phyloP scores from a whole-genome alignment of 192 early-diverging fungal species.

The Coemansia sp. region DNA sequence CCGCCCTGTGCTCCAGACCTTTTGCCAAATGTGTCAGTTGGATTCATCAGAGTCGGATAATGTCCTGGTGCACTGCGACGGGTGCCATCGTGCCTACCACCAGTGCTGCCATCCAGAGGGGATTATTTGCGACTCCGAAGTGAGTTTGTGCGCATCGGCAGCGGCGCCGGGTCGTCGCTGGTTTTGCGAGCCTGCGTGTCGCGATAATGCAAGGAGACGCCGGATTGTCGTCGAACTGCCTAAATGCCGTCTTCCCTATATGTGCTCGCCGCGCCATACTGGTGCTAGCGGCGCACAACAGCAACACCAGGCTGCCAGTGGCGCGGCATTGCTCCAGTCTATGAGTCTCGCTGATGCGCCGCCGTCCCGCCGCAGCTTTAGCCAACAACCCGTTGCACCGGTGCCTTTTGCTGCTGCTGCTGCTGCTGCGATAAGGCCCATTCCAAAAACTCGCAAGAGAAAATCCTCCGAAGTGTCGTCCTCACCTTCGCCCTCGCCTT shows the following conservation, averaged over 20 bases:
- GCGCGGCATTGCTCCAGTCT: background rate
- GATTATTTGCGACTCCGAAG: constrained; percentile 20
- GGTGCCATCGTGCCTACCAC: constrained; percentile 83
- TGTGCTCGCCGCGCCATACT: constrained; percentile 54
- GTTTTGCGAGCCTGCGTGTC: constrained; percentile 52
- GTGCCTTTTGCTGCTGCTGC: background rate
- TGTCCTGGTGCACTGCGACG: constrained; percentile 78
- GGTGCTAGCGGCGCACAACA: background rate
- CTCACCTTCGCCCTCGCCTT: background rate
- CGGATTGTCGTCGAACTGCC: constrained; percentile 56
- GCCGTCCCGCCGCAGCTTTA: background rate
- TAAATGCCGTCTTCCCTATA: constrained; percentile 51
- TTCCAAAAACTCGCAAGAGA: constrained; percentile 10
- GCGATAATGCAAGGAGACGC: constrained; percentile 42
- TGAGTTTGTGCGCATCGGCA: background rate
- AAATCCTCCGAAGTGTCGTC: background rate
- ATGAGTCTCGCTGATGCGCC: background rate
- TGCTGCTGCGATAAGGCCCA: background rate
- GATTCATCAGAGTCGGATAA: constrained; percentile 65
- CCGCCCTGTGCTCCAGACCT: constrained; percentile 89
- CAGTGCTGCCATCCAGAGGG: constrained; percentile 65
- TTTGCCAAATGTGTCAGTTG: constrained; percentile 76
- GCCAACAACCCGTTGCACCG: constrained; percentile 1
- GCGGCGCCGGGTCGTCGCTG: constrained; percentile 20
- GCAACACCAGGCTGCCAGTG: background rate